phyloP scores from a whole-genome alignment of 169 alveolate genomes.

The Amoebophrya sp. region DNA sequence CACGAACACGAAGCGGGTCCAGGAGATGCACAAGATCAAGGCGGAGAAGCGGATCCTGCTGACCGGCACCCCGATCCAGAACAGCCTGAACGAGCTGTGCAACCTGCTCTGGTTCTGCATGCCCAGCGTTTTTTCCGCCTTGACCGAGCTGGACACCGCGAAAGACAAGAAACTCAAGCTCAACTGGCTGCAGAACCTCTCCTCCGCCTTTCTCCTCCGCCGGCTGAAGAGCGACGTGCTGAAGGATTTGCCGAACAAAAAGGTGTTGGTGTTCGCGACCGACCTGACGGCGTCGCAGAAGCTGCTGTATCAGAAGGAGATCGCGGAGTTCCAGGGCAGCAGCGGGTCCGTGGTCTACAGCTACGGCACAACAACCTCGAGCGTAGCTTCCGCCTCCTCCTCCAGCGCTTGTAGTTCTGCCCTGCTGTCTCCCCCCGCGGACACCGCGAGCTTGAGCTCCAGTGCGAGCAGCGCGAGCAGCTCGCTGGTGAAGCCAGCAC shows the following conservation, averaged over 20 bases:
- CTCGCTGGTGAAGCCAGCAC: neutral
- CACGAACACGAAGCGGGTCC: neutral
- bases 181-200: neutral
- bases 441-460: neutral
- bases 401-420: too few species aligned
- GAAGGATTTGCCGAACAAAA: neutral
- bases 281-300: neutral
- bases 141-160: neutral
- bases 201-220: neutral
- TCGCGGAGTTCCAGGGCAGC: neutral
- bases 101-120: constrained; percentile 11
- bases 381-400: neutral
- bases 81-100: neutral
- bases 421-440: too few species aligned
- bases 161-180: neutral
- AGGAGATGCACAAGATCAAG: neutral
- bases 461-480: neutral
- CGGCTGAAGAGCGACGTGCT: neutral
- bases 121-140: neutral
- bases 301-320: neutral
- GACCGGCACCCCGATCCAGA: constrained; percentile 19
- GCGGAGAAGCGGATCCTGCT: neutral
- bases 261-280: neutral
- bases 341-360: neutral
- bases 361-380: neutral